These are phyloP conservation scores for Penicillium samsonianum DNA, from an alignment of 495 filamentous ascomycete genomes.

Conservation along the genomic window DNA sequence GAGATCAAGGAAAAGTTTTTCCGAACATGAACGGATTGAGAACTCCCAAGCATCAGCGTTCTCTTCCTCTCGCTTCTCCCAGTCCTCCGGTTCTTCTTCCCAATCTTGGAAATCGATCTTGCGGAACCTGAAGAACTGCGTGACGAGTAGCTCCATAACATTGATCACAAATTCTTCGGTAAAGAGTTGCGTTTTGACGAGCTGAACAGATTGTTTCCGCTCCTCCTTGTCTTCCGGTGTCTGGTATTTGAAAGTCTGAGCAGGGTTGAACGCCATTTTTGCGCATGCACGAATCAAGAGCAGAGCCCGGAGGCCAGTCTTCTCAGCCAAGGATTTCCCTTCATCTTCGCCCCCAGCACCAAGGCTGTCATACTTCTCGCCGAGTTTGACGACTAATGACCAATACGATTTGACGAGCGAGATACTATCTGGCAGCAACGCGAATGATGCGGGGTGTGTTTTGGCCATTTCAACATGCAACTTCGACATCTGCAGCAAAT, in stretches of 20 bases:
- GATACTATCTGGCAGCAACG: conserved; percentile 73
- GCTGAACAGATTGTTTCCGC: conserved; percentile 60
- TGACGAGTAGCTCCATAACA: conserved; percentile 80
- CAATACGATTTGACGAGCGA: conserved; percentile 78
- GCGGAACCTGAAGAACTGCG: conserved; percentile 86
- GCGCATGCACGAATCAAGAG: conserved; percentile 80
- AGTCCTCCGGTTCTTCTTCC: conserved; percentile 90
- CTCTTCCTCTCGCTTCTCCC: conserved; percentile 82
- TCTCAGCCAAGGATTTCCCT: conserved; percentile 65
- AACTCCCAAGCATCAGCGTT: conserved; percentile 82
- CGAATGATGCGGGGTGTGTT: conserved; percentile 75
- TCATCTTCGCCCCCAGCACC: conserved; percentile 53
- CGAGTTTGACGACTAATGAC: conserved; percentile 72
- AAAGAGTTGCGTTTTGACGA: conserved; percentile 70
- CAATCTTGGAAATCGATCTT: conserved; percentile 81
- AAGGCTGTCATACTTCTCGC: conserved; percentile 62
- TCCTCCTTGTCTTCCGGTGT: conserved; percentile 69
- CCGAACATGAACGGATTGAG: conserved; percentile 83
- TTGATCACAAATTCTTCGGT: conserved; percentile 71
- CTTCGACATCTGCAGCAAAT: conserved; percentile 86
- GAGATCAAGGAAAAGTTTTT: conserved; percentile 91
- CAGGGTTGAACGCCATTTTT: conserved; percentile 77
- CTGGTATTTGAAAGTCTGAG: conserved; percentile 78
- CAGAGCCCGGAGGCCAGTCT: conserved; percentile 75
- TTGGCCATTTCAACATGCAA: conserved; percentile 82